These are phyloP conservation scores for Cryptococcus maquisensis DNA, from an alignment of 1,284 basidiomycete species.

Conservation along the genomic window DNA sequence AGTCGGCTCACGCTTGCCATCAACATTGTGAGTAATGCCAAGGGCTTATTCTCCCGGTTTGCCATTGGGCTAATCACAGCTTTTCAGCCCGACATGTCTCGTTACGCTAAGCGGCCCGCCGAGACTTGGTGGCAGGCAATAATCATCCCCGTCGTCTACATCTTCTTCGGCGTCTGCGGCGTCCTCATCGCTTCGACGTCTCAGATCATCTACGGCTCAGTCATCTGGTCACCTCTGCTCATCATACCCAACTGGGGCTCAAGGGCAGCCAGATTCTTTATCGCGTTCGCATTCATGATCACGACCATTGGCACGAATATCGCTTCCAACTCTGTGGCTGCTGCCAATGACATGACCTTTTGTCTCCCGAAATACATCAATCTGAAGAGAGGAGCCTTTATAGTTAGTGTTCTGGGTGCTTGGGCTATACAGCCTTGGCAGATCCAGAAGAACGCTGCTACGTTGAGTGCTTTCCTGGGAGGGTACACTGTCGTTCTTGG, in stretches of 20 bases:
- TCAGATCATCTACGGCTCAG: constrained; percentile 15
- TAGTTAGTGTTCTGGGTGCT: constrained; percentile 27
- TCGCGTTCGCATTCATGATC: constrained; percentile 14
- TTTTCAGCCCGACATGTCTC: constrained; percentile 1
- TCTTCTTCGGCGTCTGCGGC: constrained; percentile 21
- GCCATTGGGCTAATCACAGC: neutral
- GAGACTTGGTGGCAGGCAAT: constrained; percentile 18
- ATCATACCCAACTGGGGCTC: constrained; percentile 18
- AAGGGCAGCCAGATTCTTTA: constrained; percentile 28
- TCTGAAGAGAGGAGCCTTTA: constrained; percentile 42
- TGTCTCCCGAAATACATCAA: constrained; percentile 40
- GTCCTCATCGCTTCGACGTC: constrained; percentile 23
- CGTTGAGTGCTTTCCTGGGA: constrained; percentile 19
- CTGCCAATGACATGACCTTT: constrained; percentile 25
- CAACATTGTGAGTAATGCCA: constrained; percentile 22
- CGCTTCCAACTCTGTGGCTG: constrained; percentile 21
- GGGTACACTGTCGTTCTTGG: neutral
- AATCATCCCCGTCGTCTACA: constrained; percentile 23
- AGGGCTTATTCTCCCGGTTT: neutral
- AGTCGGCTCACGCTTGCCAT: constrained; percentile 21
- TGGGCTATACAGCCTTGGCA: constrained; percentile 46
- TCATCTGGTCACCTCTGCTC: constrained; percentile 27
- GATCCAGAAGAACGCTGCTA: constrained; percentile 31
- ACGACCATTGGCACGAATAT: constrained; percentile 20
- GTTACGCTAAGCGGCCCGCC: constrained; percentile 21